Percentiles rank a stretch among this genome's conserved stretches.
Conservation (phyloP, 345 rosid species). For the Diplotaxis tenuifolia region DNA sequence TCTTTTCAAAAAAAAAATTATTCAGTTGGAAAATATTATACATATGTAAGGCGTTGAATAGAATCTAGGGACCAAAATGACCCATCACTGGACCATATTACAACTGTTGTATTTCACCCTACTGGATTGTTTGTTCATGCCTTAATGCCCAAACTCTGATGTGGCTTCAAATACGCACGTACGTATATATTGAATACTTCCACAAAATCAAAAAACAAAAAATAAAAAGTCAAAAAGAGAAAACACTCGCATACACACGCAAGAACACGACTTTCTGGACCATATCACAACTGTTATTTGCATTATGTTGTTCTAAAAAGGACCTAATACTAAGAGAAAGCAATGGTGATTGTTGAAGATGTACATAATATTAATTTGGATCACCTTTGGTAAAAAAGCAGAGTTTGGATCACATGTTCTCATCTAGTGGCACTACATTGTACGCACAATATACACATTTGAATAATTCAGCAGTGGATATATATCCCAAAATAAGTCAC, state of each 20-base stretch:
- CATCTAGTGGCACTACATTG: background rate
- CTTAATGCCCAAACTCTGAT: background rate
- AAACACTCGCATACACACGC: no score
- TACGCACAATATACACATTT: background rate
- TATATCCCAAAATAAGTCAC: background rate
- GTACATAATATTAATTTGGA: background rate
- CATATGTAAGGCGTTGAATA: background rate
- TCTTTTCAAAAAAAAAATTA: no score
- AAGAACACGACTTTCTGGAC: no score
- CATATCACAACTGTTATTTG: no score
- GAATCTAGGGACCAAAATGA: slow-evolving; percentile 8
- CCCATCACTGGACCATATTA: background rate
- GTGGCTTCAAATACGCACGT: background rate
- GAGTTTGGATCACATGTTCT: background rate
- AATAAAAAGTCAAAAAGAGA: no score
- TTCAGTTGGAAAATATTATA: background rate
- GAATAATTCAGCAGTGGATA: background rate
- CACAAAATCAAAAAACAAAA: no score
- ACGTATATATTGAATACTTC: background rate
- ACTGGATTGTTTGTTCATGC: background rate
- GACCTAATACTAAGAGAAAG: background rate
- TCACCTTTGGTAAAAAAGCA: no score
- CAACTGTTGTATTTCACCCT: background rate
- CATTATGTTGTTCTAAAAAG: background rate
- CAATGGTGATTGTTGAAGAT: background rate